A percentile compares a stretch with the other conserved stretches of the same genome.
These are phyloP conservation scores for Paspalum vaginatum DNA, from an alignment of 176 grass and related monocot species.

Conservation along the genomic window DNA sequence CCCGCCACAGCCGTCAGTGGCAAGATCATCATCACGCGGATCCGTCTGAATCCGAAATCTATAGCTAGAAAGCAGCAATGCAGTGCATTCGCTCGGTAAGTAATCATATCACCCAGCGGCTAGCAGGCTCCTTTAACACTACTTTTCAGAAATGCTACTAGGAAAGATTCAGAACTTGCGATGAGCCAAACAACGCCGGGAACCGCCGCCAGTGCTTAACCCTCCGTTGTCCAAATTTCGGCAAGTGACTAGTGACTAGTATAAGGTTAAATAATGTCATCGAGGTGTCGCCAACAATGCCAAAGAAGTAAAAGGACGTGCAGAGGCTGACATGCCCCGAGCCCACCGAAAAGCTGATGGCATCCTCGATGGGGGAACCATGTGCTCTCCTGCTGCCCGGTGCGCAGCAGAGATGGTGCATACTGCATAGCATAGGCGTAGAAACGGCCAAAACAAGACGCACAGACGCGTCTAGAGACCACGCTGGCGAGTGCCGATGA, in stretches of 20 bases:
- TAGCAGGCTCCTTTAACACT: background rate
- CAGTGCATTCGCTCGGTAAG: background rate
- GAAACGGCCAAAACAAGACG: conserved; percentile 11
- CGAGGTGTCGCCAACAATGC: background rate
- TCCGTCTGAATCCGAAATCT: background rate
- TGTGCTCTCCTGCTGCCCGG: conserved; percentile 20
- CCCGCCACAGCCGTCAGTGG: background rate
- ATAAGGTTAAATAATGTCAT: background rate
- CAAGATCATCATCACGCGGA: background rate
- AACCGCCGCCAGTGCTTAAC: too few species aligned
- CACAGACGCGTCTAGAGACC: too few species aligned
- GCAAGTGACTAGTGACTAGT: too few species aligned
- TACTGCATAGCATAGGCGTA: background rate
- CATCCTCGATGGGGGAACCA: conserved; percentile 19
- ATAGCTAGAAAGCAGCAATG: background rate
- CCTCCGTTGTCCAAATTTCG: too few species aligned
- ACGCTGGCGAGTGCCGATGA: conserved; percentile 20
- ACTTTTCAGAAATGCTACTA: background rate
- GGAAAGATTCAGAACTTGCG: too few species aligned
- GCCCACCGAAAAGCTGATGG: conserved; percentile 28
- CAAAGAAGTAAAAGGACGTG: background rate
- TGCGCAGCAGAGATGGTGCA: background rate
- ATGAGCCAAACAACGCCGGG: too few species aligned
- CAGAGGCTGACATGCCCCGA: conserved; percentile 30
- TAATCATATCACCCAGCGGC: background rate